Percentiles rank a stretch among this genome's conserved stretches.
phyloP scores from a whole-genome alignment of 371 early-diverging fungal genomes.

The Circinella minor region DNA sequence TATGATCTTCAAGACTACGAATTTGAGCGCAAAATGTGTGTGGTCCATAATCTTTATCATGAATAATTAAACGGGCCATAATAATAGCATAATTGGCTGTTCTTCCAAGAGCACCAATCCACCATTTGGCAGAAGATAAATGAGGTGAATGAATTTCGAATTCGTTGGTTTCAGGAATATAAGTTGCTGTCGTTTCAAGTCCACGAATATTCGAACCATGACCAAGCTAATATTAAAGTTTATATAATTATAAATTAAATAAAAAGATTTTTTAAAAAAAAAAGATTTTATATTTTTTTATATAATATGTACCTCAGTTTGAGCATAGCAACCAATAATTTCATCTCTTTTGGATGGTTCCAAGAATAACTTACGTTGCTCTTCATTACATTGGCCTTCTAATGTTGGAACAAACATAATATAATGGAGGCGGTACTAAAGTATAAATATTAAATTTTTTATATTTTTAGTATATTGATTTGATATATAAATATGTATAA shows the following conservation, averaged over 20 bases:
- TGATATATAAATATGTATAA: too few relatives aligned
- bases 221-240: constrained; percentile 50
- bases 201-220: constrained; percentile 86
- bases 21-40: constrained; percentile 89
- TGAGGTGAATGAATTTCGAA: constrained; percentile 86
- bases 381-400: constrained; percentile 72
- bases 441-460: background rate
- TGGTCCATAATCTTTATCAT: constrained; percentile 80
- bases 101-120: constrained; percentile 83
- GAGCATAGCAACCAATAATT: constrained; percentile 87
- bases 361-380: constrained; percentile 79
- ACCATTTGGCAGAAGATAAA: constrained; percentile 84
- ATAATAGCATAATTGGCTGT: constrained; percentile 83
- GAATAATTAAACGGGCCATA: constrained; percentile 83
- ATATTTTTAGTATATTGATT: background rate
- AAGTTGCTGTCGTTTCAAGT: constrained; percentile 92
- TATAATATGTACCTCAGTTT: constrained; percentile 63
- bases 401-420: constrained; percentile 83
- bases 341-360: constrained; percentile 73
- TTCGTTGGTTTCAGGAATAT: constrained; percentile 76
- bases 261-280: too few relatives aligned
- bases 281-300: too few relatives aligned
- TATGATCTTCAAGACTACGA: constrained; percentile 78
- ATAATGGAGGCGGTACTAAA: constrained; percentile 52
- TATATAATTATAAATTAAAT: too few relatives aligned